Evolutionary conservation across 1,284 basidiomycete species (phyloP), one percentile per base, ranked within the genome.

Genomic region (Tilletiopsis washingtonensis): DNA sequence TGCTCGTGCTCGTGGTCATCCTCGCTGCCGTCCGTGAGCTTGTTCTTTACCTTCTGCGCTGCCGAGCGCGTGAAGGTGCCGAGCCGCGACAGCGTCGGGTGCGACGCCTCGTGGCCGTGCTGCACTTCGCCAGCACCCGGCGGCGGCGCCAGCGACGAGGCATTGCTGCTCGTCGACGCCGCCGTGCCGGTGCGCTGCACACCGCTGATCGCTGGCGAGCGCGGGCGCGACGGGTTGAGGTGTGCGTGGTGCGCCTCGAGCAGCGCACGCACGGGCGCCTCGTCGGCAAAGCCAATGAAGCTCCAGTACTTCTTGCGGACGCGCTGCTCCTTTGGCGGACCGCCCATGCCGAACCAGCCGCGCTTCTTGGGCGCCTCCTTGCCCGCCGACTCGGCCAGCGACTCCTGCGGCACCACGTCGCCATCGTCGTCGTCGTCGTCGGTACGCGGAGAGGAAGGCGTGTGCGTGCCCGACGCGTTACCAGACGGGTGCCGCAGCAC

Each of bases 401-500:
- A 55, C 45, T 75, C 75, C 38, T 64, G 50, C 1, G 75, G 75
- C 0, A 76, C 74, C 26, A 75, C 60, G 29, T 72, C 71, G 25
- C 59, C 69, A 19, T 67, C 64, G 11, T 61, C 59, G 14, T 67
- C 64, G 26, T 55, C 55, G 15, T 48, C 61, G 23, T 48, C 46
- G 40, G 60, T 46, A 39, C 52, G 39, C 4, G 62, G 57, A 36
- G 27, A 24, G 9, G 51, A 23, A 15, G 45, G 40, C 51, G 26
- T 38, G 45, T 26, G 21, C 36, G 38, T 37, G 42, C 3, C 53
- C 49, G n/a, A 56, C 54, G 2, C 27, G 17, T 27, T 15, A 14
- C 27, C 34, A 6, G 15, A n/a, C 11, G 62, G 58, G 25, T 72
- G 68, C 6, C 67, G 63, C 14, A 69, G 51, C 15, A 71, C 71